phyloP scores from a whole-genome alignment of 2,329 filamentous ascomycete species.

The Ceratocystis lukuohia region DNA sequence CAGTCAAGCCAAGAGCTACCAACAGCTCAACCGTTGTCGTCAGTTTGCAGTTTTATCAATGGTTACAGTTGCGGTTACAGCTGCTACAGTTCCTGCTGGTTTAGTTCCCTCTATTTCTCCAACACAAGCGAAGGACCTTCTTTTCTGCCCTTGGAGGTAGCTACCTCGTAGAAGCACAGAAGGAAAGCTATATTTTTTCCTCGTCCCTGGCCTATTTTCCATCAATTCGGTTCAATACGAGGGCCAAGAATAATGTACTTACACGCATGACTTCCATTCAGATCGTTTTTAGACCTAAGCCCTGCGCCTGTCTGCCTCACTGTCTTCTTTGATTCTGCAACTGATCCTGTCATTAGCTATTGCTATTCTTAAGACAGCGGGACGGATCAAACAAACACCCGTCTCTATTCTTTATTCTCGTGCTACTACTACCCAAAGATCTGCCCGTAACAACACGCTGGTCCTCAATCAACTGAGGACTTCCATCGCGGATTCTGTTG shows the following conservation, averaged over 20 bases:
- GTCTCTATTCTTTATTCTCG: background rate
- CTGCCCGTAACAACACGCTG: background rate
- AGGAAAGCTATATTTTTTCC: background rate
- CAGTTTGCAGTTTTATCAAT: background rate
- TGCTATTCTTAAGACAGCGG: background rate
- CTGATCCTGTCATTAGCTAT: background rate
- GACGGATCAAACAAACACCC: conserved; percentile 1
- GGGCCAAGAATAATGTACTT: background rate
- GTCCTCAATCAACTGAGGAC: background rate
- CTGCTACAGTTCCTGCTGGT: background rate
- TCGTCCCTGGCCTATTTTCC: background rate
- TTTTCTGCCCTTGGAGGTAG: too few relatives aligned
- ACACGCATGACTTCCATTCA: too few relatives aligned
- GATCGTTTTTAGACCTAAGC: too few relatives aligned
- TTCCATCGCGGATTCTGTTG: background rate
- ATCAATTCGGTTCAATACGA: background rate
- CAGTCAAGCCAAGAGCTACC: background rate
- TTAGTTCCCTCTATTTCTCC: background rate
- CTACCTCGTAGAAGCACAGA: background rate
- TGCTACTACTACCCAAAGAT: background rate
- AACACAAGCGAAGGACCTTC: background rate
- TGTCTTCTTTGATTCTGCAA: background rate
- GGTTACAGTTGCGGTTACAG: background rate
- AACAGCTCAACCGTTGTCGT: background rate
- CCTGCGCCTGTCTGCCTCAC: background rate